A percentile compares a stretch with the other conserved stretches of the same genome.
phyloP scores from a whole-genome alignment of 148 eudicot species.

The Fagopyrum tataricum region DNA sequence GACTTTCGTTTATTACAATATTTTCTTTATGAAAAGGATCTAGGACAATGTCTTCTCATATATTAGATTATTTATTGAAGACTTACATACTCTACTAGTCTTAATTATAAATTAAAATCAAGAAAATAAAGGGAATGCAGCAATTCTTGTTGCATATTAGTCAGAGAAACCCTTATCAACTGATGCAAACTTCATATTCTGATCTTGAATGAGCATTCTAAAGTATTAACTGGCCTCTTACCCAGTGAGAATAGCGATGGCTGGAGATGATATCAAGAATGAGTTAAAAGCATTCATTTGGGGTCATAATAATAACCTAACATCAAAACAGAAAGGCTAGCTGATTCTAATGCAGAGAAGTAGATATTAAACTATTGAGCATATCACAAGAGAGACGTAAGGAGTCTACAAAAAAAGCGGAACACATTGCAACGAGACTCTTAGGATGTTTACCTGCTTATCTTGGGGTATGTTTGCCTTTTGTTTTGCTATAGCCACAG shows the following conservation, averaged over 20 bases:
- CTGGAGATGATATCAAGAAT: too few species aligned
- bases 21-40: background rate
- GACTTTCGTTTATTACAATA: background rate
- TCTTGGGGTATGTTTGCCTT: constrained; percentile 78
- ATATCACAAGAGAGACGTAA: background rate
- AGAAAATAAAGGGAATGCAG: background rate
- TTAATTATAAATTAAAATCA: background rate
- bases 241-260: background rate
- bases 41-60: background rate
- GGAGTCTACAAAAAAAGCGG: background rate
- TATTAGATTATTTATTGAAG: background rate
- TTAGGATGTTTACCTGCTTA: constrained; percentile 32
- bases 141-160: background rate
- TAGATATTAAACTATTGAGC: background rate
- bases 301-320: background rate
- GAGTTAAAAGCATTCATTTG: background rate
- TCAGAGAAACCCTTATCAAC: background rate
- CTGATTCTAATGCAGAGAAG: background rate
- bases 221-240: background rate
- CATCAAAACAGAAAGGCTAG: background rate
- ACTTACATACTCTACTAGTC: background rate
- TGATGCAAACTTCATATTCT: background rate
- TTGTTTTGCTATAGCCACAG: constrained; percentile 90
- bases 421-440: background rate
- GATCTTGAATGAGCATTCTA: background rate